Evolutionary conservation across 75 land plant species (phyloP), one percentile per base, ranked within the genome.

Genomic region (Cunninghamia lanceolata): DNA sequence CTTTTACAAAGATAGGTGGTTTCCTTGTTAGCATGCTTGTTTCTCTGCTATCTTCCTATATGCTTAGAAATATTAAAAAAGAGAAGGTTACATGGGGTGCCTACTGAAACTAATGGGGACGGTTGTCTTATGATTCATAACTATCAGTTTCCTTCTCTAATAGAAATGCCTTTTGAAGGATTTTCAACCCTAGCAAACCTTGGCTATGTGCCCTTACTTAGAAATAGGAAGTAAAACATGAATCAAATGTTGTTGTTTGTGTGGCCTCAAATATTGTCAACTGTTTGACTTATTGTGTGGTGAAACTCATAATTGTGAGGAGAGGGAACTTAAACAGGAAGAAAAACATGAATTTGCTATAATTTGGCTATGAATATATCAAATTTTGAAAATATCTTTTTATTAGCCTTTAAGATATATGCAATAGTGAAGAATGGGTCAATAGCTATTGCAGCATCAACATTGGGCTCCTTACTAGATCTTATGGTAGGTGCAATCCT

Each of bases 391-490:
- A n/a, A n/a, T n/a, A n/a, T n/a, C n/a, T n/a, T n/a, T n/a, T n/a
- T n/a, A n/a, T n/a, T n/a, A n/a, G n/a, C n/a, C n/a, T n/a, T n/a
- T n/a, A n/a, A 94, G 96, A 87, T 94, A 16, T 93, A 91, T 89
- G 96, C 96, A 63, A 91, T 96, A 16, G 85, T 96, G 50, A 87
- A 85, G 87, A 97, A 94, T 91, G 89, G 94, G 54, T 97, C 99
- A 5, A 56, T 97, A 32, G 99, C 99, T 13, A 95, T 97, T 82
- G 93, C 94, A 56, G 99, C 99, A 54, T 96, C 99, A 42, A 96
- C 98, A 13, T 84, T 97, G 42, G 99, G 96, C 68, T 97, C 99
- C 5, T 90, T 97, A 74, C 85, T 97, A 66, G 98, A 97, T 90
- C 92, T 97, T 13, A 88, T 97, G 88, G 93, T 96, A 30, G 99